Evolutionary conservation across 164 flowering plant genomes (phyloP).

Genomic region (Stephania yunnanensis): DNA sequence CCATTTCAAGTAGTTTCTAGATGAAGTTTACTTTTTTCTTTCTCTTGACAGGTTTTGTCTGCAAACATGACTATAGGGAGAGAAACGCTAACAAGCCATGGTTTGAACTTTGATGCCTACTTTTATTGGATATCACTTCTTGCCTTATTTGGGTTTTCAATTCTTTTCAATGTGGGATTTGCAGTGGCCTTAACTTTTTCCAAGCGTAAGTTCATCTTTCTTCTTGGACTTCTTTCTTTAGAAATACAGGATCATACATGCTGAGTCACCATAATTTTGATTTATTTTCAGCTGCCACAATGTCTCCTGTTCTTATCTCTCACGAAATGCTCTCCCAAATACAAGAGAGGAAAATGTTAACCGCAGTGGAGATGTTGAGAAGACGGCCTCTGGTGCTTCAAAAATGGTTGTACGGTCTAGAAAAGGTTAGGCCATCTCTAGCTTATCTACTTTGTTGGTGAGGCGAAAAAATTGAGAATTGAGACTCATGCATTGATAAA

Average conservation of each 20-base stretch:
- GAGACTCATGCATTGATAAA: too few species aligned
- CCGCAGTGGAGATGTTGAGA: background rate
- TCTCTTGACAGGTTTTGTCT: slow-evolving; percentile 23
- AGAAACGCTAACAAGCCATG: slow-evolving; percentile 37
- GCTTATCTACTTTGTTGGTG: background rate
- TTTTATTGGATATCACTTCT: slow-evolving; percentile 51
- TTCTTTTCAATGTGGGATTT: slow-evolving; percentile 47
- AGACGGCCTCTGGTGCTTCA: background rate
- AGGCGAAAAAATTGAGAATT: background rate
- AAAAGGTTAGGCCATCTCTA: slow-evolving; percentile 4
- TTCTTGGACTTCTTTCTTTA: background rate
- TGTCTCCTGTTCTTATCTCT: slow-evolving; percentile 33
- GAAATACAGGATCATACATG: background rate
- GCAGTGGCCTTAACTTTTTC: slow-evolving; percentile 44
- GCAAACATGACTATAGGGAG: slow-evolving; percentile 41
- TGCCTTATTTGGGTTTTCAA: slow-evolving; percentile 43
- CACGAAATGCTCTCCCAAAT: slow-evolving; percentile 28
- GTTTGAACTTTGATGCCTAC: slow-evolving; percentile 37
- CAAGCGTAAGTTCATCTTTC: slow-evolving; percentile 34
- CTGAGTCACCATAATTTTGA: background rate
- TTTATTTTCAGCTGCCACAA: slow-evolving; percentile 40
- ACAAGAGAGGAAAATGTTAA: slow-evolving; percentile 18
- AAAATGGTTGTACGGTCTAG: background rate
- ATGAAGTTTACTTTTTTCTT: background rate
- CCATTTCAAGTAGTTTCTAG: too few species aligned